These are phyloP conservation scores for Teratosphaeria nubilosa DNA, from an alignment of 2,329 filamentous ascomycete species.

Conservation along the genomic window DNA sequence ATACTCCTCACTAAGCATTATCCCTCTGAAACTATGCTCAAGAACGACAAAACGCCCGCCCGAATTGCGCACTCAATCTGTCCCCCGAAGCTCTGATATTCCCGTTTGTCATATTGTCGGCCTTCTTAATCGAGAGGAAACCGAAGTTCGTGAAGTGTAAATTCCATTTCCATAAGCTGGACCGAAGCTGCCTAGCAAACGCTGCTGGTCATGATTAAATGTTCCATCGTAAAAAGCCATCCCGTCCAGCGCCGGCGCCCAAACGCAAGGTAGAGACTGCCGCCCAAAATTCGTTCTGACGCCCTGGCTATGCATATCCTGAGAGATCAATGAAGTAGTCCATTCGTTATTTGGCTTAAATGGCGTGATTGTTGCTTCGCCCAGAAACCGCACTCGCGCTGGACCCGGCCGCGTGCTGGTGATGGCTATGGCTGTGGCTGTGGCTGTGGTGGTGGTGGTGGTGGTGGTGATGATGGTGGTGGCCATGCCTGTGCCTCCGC, in stretches of 20 bases:
- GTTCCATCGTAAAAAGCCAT: background rate
- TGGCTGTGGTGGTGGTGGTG: background rate
- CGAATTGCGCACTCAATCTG: background rate
- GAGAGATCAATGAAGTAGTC: background rate
- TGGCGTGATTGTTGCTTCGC: background rate
- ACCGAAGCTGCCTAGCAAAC: background rate
- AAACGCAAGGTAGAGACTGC: background rate
- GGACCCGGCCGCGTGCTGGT: background rate
- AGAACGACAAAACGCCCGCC: background rate
- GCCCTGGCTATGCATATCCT: background rate
- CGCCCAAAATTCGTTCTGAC: background rate
- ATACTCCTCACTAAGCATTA: background rate
- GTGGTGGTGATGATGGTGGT: conserved; percentile 15
- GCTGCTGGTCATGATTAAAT: background rate
- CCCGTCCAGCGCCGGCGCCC: background rate
- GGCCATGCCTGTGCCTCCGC: conserved; percentile 8
- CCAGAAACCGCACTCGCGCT: background rate
- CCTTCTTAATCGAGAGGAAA: background rate
- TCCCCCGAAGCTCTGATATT: background rate
- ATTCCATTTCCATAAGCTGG: background rate
- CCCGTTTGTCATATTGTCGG: background rate
- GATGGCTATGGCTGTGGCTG: background rate
- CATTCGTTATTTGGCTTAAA: background rate
- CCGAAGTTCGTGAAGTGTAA: background rate
- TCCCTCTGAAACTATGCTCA: background rate